phyloP scores from a whole-genome alignment of 371 early-diverging fungal genomes.

The Syncephalis plumigaleata region DNA sequence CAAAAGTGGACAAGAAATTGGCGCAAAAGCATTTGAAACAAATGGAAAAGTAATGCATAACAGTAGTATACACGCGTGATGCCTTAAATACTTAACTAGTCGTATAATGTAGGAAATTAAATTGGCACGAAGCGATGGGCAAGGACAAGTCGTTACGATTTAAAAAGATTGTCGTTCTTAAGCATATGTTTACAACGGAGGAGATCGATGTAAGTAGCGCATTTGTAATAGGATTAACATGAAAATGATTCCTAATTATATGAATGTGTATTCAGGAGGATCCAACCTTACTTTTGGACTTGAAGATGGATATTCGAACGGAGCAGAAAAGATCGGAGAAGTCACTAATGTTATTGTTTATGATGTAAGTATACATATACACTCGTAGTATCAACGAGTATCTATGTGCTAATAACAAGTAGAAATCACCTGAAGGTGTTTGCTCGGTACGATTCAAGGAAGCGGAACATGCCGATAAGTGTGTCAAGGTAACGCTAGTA shows the following conservation, averaged over 20 bases:
- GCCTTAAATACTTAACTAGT: no score
- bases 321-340: slow-evolving; percentile 83
- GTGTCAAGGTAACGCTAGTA: slow-evolving; percentile 39
- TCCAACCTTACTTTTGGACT: slow-evolving; percentile 67
- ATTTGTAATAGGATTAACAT: neutral
- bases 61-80: no score
- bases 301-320: slow-evolving; percentile 85
- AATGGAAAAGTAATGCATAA: slow-evolving; percentile 41
- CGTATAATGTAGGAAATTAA: slow-evolving; percentile 68
- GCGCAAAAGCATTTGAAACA: slow-evolving; percentile 52
- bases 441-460: slow-evolving; percentile 81
- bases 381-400: neutral
- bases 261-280: slow-evolving; percentile 34
- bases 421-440: slow-evolving; percentile 73
- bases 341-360: slow-evolving; percentile 80
- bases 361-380: slow-evolving; percentile 35
- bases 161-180: slow-evolving; percentile 68
- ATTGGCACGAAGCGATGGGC: slow-evolving; percentile 75
- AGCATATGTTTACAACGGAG: slow-evolving; percentile 80
- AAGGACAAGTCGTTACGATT: slow-evolving; percentile 56
- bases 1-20: slow-evolving; percentile 32
- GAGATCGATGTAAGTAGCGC: slow-evolving; percentile 53
- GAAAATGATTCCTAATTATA: no score
- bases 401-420: neutral
- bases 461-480: slow-evolving; percentile 52